phyloP scores from a whole-genome alignment of 495 filamentous ascomycete genomes.

The Penicillium silybi region DNA sequence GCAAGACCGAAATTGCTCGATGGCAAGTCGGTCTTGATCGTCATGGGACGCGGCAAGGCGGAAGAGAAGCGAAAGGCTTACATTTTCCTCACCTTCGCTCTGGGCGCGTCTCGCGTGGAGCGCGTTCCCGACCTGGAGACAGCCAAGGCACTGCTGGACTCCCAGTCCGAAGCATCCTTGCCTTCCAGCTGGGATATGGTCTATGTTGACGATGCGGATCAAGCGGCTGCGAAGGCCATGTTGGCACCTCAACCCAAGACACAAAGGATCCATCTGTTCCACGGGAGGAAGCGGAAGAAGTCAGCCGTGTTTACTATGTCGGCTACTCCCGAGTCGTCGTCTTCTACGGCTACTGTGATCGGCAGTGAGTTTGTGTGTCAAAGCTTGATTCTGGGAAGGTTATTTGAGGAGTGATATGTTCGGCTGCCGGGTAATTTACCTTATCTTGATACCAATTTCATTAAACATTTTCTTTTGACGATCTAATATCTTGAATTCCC shows the following conservation, averaged over 20 bases:
- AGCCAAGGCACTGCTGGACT: constrained; percentile 50
- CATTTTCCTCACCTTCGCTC: constrained; percentile 70
- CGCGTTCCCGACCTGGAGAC: constrained; percentile 62
- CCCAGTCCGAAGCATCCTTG: constrained; percentile 34
- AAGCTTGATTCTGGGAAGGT: constrained; percentile 80
- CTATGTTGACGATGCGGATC: constrained; percentile 66
- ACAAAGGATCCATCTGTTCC: constrained; percentile 10
- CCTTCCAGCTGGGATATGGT: constrained; percentile 68
- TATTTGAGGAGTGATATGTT: constrained; percentile 57
- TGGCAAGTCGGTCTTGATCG: constrained; percentile 66
- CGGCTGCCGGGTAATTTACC: neutral
- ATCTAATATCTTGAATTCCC: too few species aligned
- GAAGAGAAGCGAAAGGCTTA: constrained; percentile 60
- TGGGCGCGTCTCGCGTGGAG: constrained; percentile 66
- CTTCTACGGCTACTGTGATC: constrained; percentile 51
- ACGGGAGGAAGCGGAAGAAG: constrained; percentile 48
- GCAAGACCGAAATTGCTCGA: constrained; percentile 58
- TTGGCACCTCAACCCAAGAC: constrained; percentile 20
- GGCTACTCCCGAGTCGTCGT: constrained; percentile 10
- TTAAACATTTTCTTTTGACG: neutral
- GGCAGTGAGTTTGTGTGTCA: constrained; percentile 89
- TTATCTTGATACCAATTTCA: constrained; percentile 24
- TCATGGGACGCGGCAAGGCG: constrained; percentile 64
- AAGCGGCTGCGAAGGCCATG: constrained; percentile 42
- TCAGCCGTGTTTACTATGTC: constrained; percentile 44